A percentile compares a stretch with the other conserved stretches of the same genome.
Evolutionary conservation across 495 filamentous ascomycete genomes (phyloP).

Genomic region (Thermochaetoides thermophila): DNA sequence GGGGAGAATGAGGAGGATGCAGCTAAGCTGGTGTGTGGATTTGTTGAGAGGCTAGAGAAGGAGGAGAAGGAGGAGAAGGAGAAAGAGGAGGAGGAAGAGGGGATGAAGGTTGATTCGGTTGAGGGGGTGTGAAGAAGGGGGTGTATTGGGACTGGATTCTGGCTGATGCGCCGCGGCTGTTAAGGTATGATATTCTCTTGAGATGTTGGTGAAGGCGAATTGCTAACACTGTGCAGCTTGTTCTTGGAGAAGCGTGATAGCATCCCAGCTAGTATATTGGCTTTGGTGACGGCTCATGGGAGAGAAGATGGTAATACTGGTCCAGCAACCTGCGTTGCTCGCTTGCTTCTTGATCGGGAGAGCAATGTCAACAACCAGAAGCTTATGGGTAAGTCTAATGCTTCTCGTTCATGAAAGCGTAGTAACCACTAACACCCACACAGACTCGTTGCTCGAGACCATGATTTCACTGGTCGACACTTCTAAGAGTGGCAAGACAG

Average conservation of each 20-base stretch:
- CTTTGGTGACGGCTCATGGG: constrained; percentile 4
- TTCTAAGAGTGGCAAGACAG: constrained; percentile 6
- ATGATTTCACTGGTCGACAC: constrained; percentile 8
- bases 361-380: constrained; percentile 9
- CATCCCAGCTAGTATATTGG: constrained; percentile 7
- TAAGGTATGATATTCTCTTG: constrained; percentile 5
- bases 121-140: constrained; percentile 7
- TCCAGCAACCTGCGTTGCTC: too few relatives aligned
- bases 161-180: constrained; percentile 5
- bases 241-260: constrained; percentile 5
- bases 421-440: neutral
- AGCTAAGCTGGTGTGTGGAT: constrained; percentile 16
- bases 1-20: constrained; percentile 20
- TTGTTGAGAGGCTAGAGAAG: constrained; percentile 20
- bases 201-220: neutral
- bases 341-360: constrained; percentile 11
- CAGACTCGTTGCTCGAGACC: constrained; percentile 8
- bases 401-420: neutral
- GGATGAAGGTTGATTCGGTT: constrained; percentile 3
- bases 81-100: constrained; percentile 4
- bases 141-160: constrained; percentile 16
- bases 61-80: too few relatives aligned
- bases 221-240: constrained; percentile 7
- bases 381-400: constrained; percentile 7
- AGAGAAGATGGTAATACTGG: too few relatives aligned